Conservation (phyloP, 768 basidiomycete species). For the Pisolithus orientalis region DNA sequence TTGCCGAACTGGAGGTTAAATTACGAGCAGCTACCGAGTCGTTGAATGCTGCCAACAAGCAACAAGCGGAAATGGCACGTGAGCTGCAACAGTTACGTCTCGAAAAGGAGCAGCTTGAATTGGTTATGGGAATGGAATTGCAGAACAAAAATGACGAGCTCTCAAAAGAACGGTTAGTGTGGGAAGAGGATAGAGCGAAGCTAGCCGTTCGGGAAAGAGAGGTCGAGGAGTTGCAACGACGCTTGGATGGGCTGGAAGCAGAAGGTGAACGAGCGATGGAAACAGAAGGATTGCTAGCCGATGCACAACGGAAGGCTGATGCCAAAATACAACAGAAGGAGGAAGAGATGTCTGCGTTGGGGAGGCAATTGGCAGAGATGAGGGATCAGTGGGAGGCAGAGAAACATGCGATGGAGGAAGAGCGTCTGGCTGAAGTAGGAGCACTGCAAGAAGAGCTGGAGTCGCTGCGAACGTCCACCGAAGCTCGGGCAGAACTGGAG, state of each 20-base stretch:
- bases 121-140: slow-evolving; percentile 55
- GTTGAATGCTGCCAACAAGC: slow-evolving; percentile 50
- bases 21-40: slow-evolving; percentile 56
- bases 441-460: slow-evolving; percentile 47
- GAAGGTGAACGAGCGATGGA: slow-evolving; percentile 36
- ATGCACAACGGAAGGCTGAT: slow-evolving; percentile 27
- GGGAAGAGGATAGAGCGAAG: slow-evolving; percentile 42
- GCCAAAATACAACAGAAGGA: slow-evolving; percentile 38
- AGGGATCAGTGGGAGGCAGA: slow-evolving; percentile 47
- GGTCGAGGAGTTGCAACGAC: slow-evolving; percentile 33
- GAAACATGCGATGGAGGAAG: slow-evolving; percentile 41
- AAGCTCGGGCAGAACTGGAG: slow-evolving; percentile 45
- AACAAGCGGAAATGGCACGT: slow-evolving; percentile 53
- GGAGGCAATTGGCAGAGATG: slow-evolving; percentile 37
- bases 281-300: slow-evolving; percentile 33
- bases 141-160: slow-evolving; percentile 43
- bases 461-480: slow-evolving; percentile 31
- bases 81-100: slow-evolving; percentile 56
- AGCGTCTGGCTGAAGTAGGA: slow-evolving; percentile 41
- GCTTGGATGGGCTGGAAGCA: slow-evolving; percentile 38
- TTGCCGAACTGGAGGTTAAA: slow-evolving; percentile 55
- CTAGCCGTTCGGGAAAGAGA: slow-evolving; percentile 33
- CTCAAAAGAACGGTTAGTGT: slow-evolving; percentile 41
- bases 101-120: slow-evolving; percentile 68
- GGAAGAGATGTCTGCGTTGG: slow-evolving; percentile 32